These are phyloP conservation scores for Mariannaea sp. DNA, from an alignment of 2,329 filamentous ascomycete genomes.

Conservation along the genomic window DNA sequence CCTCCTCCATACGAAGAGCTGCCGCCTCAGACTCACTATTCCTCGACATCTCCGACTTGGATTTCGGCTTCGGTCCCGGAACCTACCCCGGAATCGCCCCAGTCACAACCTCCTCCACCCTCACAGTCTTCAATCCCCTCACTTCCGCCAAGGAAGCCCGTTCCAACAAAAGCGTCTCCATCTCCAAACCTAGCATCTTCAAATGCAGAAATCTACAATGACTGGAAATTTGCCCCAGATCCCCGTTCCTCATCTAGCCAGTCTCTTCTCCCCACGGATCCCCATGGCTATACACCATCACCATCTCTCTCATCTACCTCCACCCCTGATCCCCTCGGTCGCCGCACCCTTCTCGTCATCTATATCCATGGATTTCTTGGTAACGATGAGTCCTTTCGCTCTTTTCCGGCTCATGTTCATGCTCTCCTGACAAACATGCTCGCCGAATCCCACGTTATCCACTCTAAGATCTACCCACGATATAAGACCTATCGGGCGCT, in stretches of 20 bases:
- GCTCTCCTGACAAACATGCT: conserved; percentile 70
- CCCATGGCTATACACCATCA: conserved; percentile 8
- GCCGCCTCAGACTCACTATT: conserved; percentile 2
- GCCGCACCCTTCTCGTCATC: conserved; percentile 70
- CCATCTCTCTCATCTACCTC: conserved; percentile 43
- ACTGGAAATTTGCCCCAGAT: conserved; percentile 41
- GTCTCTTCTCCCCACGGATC: conserved; percentile 44
- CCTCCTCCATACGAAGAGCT: conserved; percentile 17
- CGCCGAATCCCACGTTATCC: conserved; percentile 75
- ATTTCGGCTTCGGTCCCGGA: too few species aligned
- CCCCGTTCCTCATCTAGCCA: conserved; percentile 56
- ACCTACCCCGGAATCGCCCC: background rate
- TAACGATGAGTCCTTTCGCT: conserved; percentile 82
- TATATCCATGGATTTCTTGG: conserved; percentile 94
- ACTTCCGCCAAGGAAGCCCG: background rate
- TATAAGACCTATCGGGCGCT: conserved; percentile 78
- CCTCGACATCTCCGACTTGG: conserved; percentile 1
- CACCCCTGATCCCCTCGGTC: conserved; percentile 28
- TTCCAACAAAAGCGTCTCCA: conserved; percentile 1
- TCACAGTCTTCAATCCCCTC: conserved; percentile 17
- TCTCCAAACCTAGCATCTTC: conserved; percentile 17
- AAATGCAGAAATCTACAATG: background rate
- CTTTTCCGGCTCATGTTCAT: conserved; percentile 88
- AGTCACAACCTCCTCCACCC: conserved; percentile 19
- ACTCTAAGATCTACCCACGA: conserved; percentile 83